Evolutionary conservation across 371 early-diverging fungal species (phyloP).

Genomic region (Mucor indicus): DNA sequence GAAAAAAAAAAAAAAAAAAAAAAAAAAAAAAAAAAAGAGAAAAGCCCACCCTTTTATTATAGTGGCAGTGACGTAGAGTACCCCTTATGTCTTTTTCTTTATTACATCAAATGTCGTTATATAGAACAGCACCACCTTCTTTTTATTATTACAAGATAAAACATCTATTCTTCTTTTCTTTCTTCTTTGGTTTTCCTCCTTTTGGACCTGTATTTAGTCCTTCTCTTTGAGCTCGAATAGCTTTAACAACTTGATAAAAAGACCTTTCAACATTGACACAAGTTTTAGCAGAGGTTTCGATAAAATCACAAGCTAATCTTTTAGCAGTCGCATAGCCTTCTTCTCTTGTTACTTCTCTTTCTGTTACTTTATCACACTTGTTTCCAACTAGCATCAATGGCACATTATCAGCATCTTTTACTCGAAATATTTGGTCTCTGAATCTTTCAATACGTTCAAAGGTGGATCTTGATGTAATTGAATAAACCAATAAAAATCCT

Average conservation of each 20-base stretch:
- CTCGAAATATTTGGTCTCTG: slow-evolving; percentile 75
- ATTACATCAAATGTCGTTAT: too few relatives aligned
- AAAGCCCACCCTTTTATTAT: too few relatives aligned
- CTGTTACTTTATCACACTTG: slow-evolving; percentile 77
- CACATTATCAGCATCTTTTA: slow-evolving; percentile 75
- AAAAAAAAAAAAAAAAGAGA: too few relatives aligned
- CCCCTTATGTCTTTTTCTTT: too few relatives aligned
- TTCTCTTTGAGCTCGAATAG: slow-evolving; percentile 53
- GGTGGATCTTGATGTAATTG: slow-evolving; percentile 76
- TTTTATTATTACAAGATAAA: slow-evolving; percentile 28
- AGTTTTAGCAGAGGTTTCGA: slow-evolving; percentile 83
- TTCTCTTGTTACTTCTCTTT: slow-evolving; percentile 71
- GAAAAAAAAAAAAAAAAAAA: too few relatives aligned
- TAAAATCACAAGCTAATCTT: slow-evolving; percentile 65
- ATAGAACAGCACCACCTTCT: too few relatives aligned
- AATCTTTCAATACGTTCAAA: slow-evolving; percentile 79
- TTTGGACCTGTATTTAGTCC: slow-evolving; percentile 18
- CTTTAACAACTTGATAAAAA: slow-evolving; percentile 59
- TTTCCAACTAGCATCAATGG: slow-evolving; percentile 90
- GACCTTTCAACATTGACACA: slow-evolving; percentile 77
- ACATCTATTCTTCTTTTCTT: slow-evolving; percentile 36
- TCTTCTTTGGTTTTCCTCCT: slow-evolving; percentile 22
- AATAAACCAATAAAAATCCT: slow-evolving; percentile 85
- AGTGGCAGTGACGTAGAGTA: too few relatives aligned
- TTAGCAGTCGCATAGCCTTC: slow-evolving; percentile 76